A percentile compares a stretch with the other conserved stretches of the same genome.
phyloP scores from a whole-genome alignment of 176 grass and related monocot genomes.

The Ampelocalamus luodianensis region DNA sequence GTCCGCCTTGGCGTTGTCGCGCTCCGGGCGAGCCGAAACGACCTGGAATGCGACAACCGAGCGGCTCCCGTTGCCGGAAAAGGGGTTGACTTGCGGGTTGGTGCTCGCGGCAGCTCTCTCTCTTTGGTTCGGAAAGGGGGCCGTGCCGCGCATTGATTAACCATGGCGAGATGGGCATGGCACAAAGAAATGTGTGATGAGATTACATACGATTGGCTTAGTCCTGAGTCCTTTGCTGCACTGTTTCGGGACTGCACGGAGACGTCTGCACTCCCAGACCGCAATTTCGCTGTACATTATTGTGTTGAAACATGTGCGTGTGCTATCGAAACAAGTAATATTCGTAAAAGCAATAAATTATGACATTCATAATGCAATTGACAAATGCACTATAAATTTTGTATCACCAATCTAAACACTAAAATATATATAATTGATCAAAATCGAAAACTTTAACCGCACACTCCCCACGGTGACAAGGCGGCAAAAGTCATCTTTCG shows the following conservation, averaged over 20 bases:
- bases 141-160: not conserved
- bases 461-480: not conserved
- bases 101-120: conserved; percentile 8
- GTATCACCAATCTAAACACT: too few species aligned
- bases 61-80: conserved; percentile 22
- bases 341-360: not conserved
- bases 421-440: too few species aligned
- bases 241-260: not conserved
- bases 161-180: not conserved
- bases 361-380: too few species aligned
- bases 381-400: too few species aligned
- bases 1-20: not conserved
- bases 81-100: conserved; percentile 26
- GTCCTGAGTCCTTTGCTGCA: not conserved
- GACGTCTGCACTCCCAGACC: not conserved
- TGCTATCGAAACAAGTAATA: not conserved
- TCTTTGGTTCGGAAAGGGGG: not conserved
- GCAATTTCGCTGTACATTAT: not conserved
- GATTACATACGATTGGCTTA: not conserved
- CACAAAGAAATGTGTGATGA: not conserved
- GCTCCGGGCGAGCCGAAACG: conserved; percentile 11
- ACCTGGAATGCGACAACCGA: conserved; percentile 37
- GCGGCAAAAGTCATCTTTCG: too few species aligned
- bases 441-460: too few species aligned
- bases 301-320: not conserved